Percentiles rank a stretch among this genome's conserved stretches.
phyloP scores from a whole-genome alignment of 1,284 basidiomycete genomes.

The Acaromyces ingoldii region DNA sequence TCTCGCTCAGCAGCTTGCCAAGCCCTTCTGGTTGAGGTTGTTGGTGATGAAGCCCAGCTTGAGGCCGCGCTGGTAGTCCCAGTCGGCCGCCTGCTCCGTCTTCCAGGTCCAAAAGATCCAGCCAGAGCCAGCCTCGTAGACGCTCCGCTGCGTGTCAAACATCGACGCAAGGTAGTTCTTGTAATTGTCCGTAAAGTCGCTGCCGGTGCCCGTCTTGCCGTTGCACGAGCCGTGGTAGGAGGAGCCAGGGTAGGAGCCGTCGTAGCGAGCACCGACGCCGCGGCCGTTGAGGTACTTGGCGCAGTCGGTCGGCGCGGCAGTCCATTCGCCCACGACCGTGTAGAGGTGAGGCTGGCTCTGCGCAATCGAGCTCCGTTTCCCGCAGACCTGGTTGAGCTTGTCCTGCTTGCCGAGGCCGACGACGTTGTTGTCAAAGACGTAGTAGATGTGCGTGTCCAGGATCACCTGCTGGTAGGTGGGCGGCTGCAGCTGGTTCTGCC shows the following conservation, averaged over 20 bases:
- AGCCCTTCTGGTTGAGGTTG: slow-evolving; percentile 7
- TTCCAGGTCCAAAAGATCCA: slow-evolving; percentile 82
- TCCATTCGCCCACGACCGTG: slow-evolving; percentile 50
- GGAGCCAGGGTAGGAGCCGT: slow-evolving; percentile 60
- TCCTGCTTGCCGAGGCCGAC: slow-evolving; percentile 21
- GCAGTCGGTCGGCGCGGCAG: slow-evolving; percentile 70
- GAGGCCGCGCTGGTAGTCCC: slow-evolving; percentile 48
- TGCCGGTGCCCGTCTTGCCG: slow-evolving; percentile 66
- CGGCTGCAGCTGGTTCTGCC: slow-evolving; percentile 65
- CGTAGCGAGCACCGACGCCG: slow-evolving; percentile 69
- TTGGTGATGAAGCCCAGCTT: slow-evolving; percentile 40
- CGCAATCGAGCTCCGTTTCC: slow-evolving; percentile 26
- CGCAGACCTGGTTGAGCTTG: slow-evolving; percentile 40
- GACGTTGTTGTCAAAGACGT: slow-evolving; percentile 31
- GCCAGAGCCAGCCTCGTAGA: slow-evolving; percentile 56
- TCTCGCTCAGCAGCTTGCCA: slow-evolving; percentile 1
- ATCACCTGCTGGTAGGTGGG: slow-evolving; percentile 63
- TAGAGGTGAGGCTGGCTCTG: slow-evolving; percentile 32
- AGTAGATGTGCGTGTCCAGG: slow-evolving; percentile 60
- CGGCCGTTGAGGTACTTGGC: slow-evolving; percentile 67
- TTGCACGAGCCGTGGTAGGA: slow-evolving; percentile 65
- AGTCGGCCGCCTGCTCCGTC: slow-evolving; percentile 55
- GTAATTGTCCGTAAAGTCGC: slow-evolving; percentile 69
- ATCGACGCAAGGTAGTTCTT: slow-evolving; percentile 75
- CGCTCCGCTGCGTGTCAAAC: slow-evolving; percentile 70